phyloP scores from a whole-genome alignment of 73 alveolate genomes.

The Paramecium tetraurelia region DNA sequence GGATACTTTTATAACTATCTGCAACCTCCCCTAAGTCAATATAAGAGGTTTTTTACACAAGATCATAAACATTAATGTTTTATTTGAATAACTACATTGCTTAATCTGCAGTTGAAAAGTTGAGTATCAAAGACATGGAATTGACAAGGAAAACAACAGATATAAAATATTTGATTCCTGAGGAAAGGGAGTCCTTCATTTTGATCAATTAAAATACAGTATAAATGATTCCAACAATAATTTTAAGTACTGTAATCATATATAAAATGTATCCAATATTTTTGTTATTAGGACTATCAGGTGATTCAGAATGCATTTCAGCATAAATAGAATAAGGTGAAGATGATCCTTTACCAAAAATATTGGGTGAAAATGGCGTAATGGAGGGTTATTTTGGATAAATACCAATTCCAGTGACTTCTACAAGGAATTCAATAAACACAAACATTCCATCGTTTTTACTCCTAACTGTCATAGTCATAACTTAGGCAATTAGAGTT shows the following conservation, averaged over 20 bases:
- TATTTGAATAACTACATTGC: background rate
- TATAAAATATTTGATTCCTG: conserved; percentile 16
- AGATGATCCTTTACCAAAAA: background rate
- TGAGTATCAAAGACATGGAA: background rate
- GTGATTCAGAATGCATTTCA: background rate
- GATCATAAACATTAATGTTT: background rate
- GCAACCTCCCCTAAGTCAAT: conserved; percentile 42
- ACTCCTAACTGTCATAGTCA: background rate
- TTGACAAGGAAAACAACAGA: background rate
- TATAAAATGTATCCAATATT: background rate
- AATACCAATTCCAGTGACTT: background rate
- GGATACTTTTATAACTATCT: background rate
- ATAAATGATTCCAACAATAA: background rate
- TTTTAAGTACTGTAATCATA: background rate
- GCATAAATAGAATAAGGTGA: background rate
- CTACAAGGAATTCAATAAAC: background rate
- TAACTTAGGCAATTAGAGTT: background rate
- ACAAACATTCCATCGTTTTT: conserved; percentile 42
- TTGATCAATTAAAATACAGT: background rate
- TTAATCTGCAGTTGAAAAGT: background rate
- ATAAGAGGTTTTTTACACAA: background rate
- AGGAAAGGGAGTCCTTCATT: background rate
- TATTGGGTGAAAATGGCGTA: background rate
- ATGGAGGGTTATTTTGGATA: background rate
- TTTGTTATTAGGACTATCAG: background rate